These are phyloP conservation scores for Elsinoe ampelina DNA, from an alignment of 2,329 filamentous ascomycete genomes.

Conservation along the genomic window DNA sequence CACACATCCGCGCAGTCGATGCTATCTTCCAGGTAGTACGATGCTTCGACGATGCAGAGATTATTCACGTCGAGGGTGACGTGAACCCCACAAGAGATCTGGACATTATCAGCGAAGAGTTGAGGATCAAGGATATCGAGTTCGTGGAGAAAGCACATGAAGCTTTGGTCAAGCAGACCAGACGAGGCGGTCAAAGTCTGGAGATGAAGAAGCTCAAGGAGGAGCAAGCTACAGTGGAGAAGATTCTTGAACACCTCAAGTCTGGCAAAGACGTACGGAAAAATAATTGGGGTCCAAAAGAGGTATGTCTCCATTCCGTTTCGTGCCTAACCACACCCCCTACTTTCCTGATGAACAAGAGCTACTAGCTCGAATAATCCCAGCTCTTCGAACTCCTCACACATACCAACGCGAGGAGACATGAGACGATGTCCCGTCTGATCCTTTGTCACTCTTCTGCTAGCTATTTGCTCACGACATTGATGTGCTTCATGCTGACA, in stretches of 20 bases:
- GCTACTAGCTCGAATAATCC: constrained; percentile 82
- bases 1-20: constrained; percentile 76
- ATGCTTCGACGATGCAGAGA: constrained; percentile 86
- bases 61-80: constrained; percentile 98
- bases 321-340: constrained; percentile 20
- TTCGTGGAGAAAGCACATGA: constrained; percentile 95
- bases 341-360: constrained; percentile 91
- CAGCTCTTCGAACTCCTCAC: constrained; percentile 97
- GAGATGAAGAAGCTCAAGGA: constrained; percentile 97
- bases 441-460: constrained; percentile 16
- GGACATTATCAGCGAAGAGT: constrained; percentile 92
- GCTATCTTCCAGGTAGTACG: constrained; percentile 33
- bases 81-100: constrained; percentile 91
- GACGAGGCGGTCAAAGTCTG: constrained; percentile 84
- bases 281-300: constrained; percentile 80
- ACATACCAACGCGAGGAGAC: constrained; percentile 62
- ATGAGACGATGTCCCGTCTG: constrained; percentile 69
- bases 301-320: constrained; percentile 59
- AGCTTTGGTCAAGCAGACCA: constrained; percentile 84
- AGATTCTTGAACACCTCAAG: constrained; percentile 73
- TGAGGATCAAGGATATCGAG: constrained; percentile 97
- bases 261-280: constrained; percentile 90
- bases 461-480: neutral
- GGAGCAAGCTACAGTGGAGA: constrained; percentile 87
- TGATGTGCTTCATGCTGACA: constrained; percentile 9